Percentiles rank a stretch among this genome's conserved stretches.
phyloP scores from a whole-genome alignment of 306 rosid genomes.

The Cicer chorassanicum region DNA sequence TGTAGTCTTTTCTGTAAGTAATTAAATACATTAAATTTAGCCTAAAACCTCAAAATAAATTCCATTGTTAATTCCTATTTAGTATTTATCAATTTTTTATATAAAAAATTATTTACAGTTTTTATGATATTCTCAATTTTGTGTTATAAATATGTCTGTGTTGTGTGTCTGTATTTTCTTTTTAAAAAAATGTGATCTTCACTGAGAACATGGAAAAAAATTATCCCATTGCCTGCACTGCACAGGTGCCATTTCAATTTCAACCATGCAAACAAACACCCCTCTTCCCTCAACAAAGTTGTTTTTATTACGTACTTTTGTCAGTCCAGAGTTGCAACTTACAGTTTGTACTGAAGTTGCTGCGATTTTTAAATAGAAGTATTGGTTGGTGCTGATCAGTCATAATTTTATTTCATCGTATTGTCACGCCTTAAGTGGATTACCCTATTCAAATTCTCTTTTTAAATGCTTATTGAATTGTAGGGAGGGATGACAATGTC shows the following conservation, averaged over 20 bases:
- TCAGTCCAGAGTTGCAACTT: neutral
- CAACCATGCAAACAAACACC: neutral
- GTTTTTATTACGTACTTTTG: slow-evolving; percentile 13
- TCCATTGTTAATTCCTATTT: too few relatives aligned
- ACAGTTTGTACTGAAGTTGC: slow-evolving; percentile 23
- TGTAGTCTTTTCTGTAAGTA: neutral
- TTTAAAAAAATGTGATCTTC: neutral
- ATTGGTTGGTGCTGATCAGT: slow-evolving; percentile 13
- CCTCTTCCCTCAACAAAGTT: neutral
- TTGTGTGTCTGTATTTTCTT: neutral
- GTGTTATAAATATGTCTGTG: too few relatives aligned
- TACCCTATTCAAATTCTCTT: slow-evolving; percentile 32
- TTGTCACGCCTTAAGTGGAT: slow-evolving; percentile 14
- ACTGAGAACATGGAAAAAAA: neutral
- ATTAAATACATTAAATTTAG: neutral
- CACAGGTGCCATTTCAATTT: neutral
- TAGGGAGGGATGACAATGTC: slow-evolving; percentile 91
- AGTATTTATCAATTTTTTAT: too few relatives aligned
- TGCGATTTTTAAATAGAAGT: slow-evolving; percentile 5
- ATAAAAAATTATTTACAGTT: too few relatives aligned
- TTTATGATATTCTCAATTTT: neutral
- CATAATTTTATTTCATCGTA: slow-evolving; percentile 8
- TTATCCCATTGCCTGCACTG: neutral
- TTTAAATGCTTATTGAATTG: slow-evolving; percentile 47
- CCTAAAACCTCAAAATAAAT: too few relatives aligned